Evolutionary conservation across 1,139 yeast genomes (phyloP).

Genomic region (Martiniozyma asiatica): DNA sequence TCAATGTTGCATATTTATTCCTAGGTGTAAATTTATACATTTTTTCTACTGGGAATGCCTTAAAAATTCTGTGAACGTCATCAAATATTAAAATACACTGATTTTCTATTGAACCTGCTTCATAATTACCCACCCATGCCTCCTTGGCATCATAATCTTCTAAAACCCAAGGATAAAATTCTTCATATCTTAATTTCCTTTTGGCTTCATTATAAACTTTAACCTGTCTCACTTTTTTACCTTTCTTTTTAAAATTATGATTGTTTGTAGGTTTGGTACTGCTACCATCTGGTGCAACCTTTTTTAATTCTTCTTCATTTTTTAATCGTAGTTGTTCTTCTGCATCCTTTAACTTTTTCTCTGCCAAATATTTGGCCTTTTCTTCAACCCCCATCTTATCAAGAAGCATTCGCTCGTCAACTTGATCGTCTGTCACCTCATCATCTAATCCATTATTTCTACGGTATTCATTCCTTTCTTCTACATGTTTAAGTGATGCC

Average conservation of each 20-base stretch:
- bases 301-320: slow-evolving; percentile 42
- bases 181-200: slow-evolving; percentile 80
- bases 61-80: slow-evolving; percentile 59
- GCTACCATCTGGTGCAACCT: slow-evolving; percentile 91
- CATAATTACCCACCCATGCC: slow-evolving; percentile 93
- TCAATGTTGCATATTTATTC: slow-evolving; percentile 84
- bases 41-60: slow-evolving; percentile 90
- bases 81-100: slow-evolving; percentile 82
- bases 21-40: slow-evolving; percentile 89
- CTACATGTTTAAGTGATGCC: slow-evolving; percentile 22
- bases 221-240: slow-evolving; percentile 71
- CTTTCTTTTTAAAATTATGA: too few relatives aligned
- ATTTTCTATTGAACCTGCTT: slow-evolving; percentile 75
- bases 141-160: slow-evolving; percentile 92
- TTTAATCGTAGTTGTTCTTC: too few relatives aligned
- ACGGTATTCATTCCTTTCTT: slow-evolving; percentile 19
- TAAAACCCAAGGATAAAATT: slow-evolving; percentile 94
- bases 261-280: too few relatives aligned
- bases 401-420: slow-evolving; percentile 19
- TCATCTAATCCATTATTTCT: slow-evolving; percentile 12
- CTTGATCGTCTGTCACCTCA: slow-evolving; percentile 10
- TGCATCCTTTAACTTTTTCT: slow-evolving; percentile 22
- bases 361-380: slow-evolving; percentile 15
- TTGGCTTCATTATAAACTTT: slow-evolving; percentile 71
- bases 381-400: slow-evolving; percentile 21